Conservation (phyloP, 495 filamentous ascomycete species). For the Aspergillus sclerotiicarbonarius region DNA sequence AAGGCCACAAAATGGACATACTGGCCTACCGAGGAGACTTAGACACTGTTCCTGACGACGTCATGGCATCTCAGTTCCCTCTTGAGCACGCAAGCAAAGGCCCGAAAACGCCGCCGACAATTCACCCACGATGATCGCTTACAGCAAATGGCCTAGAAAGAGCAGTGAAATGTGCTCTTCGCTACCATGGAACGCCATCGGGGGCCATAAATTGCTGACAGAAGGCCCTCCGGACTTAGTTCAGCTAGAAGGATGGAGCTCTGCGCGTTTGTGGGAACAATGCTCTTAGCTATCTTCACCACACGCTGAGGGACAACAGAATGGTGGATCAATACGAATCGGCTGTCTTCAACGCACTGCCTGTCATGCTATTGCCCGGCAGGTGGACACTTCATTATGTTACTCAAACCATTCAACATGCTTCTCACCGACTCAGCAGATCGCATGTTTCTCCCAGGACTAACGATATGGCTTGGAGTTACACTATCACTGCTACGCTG, state of each 20-base stretch:
- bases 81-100: slow-evolving; percentile 27
- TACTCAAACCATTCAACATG: slow-evolving; percentile 54
- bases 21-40: slow-evolving; percentile 24
- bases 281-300: slow-evolving; percentile 44
- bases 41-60: slow-evolving; percentile 27
- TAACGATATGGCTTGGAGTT: slow-evolving; percentile 31
- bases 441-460: slow-evolving; percentile 54
- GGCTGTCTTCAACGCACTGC: slow-evolving; percentile 59
- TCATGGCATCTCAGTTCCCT: slow-evolving; percentile 23
- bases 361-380: slow-evolving; percentile 51
- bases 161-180: slow-evolving; percentile 47
- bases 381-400: slow-evolving; percentile 64
- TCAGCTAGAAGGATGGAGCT: slow-evolving; percentile 39
- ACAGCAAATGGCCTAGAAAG: slow-evolving; percentile 30
- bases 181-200: slow-evolving; percentile 44
- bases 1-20: not conserved
- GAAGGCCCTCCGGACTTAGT: slow-evolving; percentile 29
- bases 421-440: slow-evolving; percentile 39
- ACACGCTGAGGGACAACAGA: slow-evolving; percentile 40
- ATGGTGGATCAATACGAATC: slow-evolving; percentile 57
- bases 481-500: slow-evolving; percentile 58
- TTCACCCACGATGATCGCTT: slow-evolving; percentile 38
- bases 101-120: slow-evolving; percentile 39
- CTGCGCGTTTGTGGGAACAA: slow-evolving; percentile 41
- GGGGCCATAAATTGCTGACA: slow-evolving; percentile 40